Conservation (phyloP, 2,329 filamentous ascomycete genomes). For the Diaporthe sp. region DNA sequence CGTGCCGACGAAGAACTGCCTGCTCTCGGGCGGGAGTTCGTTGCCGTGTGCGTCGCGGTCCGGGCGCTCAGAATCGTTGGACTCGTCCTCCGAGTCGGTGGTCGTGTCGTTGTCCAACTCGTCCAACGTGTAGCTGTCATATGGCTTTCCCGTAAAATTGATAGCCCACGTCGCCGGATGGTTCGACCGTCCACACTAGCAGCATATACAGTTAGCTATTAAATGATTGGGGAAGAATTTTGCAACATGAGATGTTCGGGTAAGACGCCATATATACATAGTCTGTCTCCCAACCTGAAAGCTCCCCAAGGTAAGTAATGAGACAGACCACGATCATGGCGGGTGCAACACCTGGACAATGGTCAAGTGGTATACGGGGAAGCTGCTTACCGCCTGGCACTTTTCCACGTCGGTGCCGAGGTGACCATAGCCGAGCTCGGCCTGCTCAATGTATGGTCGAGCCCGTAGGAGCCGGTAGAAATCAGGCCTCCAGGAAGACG, state of each 20-base stretch:
- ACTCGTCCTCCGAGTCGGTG: slow-evolving; percentile 63
- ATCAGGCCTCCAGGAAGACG: slow-evolving; percentile 76
- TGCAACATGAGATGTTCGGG: neutral
- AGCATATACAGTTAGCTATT: neutral
- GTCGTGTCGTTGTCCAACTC: slow-evolving; percentile 63
- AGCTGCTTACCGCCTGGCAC: slow-evolving; percentile 35
- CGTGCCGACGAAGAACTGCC: slow-evolving; percentile 55
- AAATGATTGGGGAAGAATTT: too few relatives aligned
- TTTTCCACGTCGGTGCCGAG: slow-evolving; percentile 31
- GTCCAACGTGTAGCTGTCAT: slow-evolving; percentile 75
- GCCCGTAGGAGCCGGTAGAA: slow-evolving; percentile 77
- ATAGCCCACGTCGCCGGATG: slow-evolving; percentile 78
- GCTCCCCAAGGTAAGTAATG: neutral
- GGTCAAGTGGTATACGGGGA: neutral
- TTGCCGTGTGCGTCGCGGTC: slow-evolving; percentile 57
- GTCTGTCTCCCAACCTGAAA: neutral
- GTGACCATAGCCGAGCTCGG: slow-evolving; percentile 39
- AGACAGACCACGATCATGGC: slow-evolving; percentile 71
- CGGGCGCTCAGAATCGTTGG: slow-evolving; percentile 47
- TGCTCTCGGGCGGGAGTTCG: slow-evolving; percentile 54
- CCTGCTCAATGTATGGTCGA: slow-evolving; percentile 70
- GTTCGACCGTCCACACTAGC: slow-evolving; percentile 66
- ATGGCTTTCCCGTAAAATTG: slow-evolving; percentile 75
- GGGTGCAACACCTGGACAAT: slow-evolving; percentile 56
- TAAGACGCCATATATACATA: neutral